These are phyloP conservation scores for Knoxia roxburghii DNA, from an alignment of 257 asterid genomes.

Conservation along the genomic window DNA sequence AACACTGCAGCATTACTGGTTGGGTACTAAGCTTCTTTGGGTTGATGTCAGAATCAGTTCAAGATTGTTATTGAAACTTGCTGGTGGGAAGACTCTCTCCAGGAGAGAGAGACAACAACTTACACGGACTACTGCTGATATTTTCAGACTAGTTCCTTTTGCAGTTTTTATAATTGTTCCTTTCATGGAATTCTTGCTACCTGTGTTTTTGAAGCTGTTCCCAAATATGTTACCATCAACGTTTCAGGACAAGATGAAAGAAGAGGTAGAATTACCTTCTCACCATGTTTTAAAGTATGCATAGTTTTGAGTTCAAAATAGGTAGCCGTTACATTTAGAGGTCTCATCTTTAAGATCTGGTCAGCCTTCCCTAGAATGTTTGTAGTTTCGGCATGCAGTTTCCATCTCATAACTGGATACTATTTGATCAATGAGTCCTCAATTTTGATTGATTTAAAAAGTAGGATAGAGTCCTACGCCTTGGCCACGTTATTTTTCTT, in stretches of 20 bases:
- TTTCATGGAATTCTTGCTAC: conserved; percentile 86
- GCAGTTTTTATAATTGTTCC: conserved; percentile 86
- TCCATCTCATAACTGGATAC: not conserved
- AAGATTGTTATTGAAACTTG: conserved; percentile 71
- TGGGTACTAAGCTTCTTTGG: conserved; percentile 89
- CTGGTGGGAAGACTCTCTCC: conserved; percentile 76
- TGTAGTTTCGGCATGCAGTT: not conserved
- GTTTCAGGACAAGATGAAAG: conserved; percentile 95
- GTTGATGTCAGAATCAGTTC: conserved; percentile 88
- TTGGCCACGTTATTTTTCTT: no score
- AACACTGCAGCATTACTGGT: conserved; percentile 82
- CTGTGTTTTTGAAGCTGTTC: conserved; percentile 75
- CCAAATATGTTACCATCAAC: conserved; percentile 94
- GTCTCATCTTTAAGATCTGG: not conserved
- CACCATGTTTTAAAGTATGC: not conserved
- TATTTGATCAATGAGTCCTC: not conserved
- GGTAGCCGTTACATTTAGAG: not conserved
- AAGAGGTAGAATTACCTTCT: conserved; percentile 42
- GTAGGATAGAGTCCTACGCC: not conserved
- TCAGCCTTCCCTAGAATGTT: not conserved
- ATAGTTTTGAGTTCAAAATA: not conserved
- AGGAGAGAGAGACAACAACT: conserved; percentile 93
- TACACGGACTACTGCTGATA: conserved; percentile 90
- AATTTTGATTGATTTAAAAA: not conserved
- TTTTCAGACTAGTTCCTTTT: conserved; percentile 87